phyloP scores from a whole-genome alignment of 176 grass and related monocot species.

The Aegilops umbellulata region DNA sequence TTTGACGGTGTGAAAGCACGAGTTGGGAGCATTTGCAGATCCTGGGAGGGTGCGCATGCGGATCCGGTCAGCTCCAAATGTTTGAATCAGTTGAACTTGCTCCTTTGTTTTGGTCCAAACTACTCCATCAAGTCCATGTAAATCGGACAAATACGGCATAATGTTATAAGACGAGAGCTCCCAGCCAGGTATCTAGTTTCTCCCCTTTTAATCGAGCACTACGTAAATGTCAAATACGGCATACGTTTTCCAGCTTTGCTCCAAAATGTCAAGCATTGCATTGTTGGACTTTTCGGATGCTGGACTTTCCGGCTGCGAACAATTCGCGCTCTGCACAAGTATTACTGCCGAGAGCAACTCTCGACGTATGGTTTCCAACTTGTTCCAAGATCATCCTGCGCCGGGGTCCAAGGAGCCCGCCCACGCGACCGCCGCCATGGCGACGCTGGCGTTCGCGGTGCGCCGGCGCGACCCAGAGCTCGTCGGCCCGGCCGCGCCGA shows the following conservation, averaged over 20 bases:
- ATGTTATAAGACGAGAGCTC: not conserved
- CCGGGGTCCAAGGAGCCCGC: no score
- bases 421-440: not conserved
- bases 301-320: not conserved
- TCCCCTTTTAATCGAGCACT: not conserved
- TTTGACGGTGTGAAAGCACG: not conserved
- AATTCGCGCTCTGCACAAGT: not conserved
- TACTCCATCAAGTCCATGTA: not conserved
- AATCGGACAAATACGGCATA: not conserved
- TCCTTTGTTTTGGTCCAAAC: not conserved
- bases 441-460: constrained; percentile 26
- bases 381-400: not conserved
- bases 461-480: constrained; percentile 20
- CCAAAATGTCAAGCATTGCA: not conserved
- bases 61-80: not conserved
- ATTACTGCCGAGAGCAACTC: not conserved
- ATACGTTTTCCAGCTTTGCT: not conserved
- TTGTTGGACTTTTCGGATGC: not conserved
- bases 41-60: no score
- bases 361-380: not conserved
- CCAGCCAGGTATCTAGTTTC: not conserved
- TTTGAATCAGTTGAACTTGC: not conserved
- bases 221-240: no score
- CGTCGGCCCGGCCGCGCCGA: constrained; percentile 18
- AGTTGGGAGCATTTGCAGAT: not conserved